phyloP scores from a whole-genome alignment of 345 rosid genomes.

The Gynandropsis gynandra region DNA sequence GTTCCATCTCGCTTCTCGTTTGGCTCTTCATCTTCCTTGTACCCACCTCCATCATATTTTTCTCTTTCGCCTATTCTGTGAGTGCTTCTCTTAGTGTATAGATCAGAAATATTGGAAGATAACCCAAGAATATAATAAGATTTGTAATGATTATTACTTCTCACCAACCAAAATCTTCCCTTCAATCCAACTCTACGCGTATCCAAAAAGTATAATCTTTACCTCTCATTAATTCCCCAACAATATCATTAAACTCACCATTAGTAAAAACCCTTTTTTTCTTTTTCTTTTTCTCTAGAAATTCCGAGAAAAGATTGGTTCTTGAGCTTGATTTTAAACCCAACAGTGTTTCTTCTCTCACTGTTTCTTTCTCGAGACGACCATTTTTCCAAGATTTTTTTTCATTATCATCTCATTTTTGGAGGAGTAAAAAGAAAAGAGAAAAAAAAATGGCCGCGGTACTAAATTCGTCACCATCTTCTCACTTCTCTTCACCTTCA shows the following conservation, averaged over 20 bases:
- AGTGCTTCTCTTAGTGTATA: conserved; percentile 7
- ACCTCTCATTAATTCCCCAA: conserved; percentile 14
- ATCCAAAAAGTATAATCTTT: conserved; percentile 17
- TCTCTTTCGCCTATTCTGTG: conserved; percentile 14
- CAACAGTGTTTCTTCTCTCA: conserved; percentile 8
- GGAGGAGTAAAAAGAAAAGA: neutral
- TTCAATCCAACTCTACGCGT: conserved; percentile 75
- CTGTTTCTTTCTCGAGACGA: neutral
- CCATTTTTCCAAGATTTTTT: conserved; percentile 27
- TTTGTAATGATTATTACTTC: conserved; percentile 57
- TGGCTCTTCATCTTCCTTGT: too few species aligned
- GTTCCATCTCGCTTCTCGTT: neutral
- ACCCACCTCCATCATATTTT: too few species aligned
- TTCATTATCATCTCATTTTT: conserved; percentile 20
- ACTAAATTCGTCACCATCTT: conserved; percentile 57
- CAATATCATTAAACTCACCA: neutral
- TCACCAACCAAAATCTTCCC: conserved; percentile 47
- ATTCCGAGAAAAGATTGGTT: conserved; percentile 26
- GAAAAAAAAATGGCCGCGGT: conserved; percentile 61
- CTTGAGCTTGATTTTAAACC: conserved; percentile 35
- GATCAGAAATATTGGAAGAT: conserved; percentile 1
- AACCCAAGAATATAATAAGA: conserved; percentile 15
- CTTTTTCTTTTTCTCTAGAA: conserved; percentile 1
- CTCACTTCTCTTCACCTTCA: conserved; percentile 87
- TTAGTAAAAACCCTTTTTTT: conserved; percentile 15